A percentile compares a stretch with the other conserved stretches of the same genome.
These are phyloP conservation scores for Xanthoconium separans DNA, from an alignment of 1,284 basidiomycete species.

Conservation along the genomic window DNA sequence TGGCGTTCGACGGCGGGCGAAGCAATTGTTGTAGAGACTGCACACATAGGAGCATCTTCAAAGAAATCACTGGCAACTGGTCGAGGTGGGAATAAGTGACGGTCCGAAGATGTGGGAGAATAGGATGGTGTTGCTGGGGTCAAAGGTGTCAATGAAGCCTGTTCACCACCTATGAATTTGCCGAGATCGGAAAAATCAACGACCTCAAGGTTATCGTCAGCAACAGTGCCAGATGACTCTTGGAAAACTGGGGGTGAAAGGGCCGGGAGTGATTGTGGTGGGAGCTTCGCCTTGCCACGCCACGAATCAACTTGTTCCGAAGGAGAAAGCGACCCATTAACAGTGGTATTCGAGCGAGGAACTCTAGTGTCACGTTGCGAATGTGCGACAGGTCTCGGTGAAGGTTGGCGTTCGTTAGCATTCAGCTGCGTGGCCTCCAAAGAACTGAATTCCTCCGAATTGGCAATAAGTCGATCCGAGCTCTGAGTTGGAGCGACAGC, in stretches of 20 bases:
- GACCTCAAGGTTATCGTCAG: constrained; percentile 65
- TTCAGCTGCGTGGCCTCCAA: constrained; percentile 1
- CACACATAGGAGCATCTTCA: constrained; percentile 41
- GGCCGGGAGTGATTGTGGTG: constrained; percentile 21
- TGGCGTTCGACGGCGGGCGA: constrained; percentile 20
- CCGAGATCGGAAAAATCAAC: constrained; percentile 77
- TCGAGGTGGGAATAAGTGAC: constrained; percentile 33
- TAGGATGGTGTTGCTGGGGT: constrained; percentile 18
- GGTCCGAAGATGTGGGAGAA: constrained; percentile 18
- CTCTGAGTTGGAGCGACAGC: constrained; percentile 5
- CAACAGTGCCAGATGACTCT: constrained; percentile 42
- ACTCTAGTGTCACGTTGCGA: constrained; percentile 27
- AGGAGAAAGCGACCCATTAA: constrained; percentile 27
- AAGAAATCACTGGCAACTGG: constrained; percentile 71
- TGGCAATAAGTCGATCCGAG: constrained; percentile 1
- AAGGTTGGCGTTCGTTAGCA: constrained; percentile 33
- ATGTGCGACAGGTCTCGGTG: constrained; percentile 28
- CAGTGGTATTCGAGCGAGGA: constrained; percentile 23
- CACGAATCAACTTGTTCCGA: constrained; percentile 55
- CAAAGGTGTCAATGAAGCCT: constrained; percentile 9
- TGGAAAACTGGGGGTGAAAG: constrained; percentile 43
- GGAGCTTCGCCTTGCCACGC: constrained; percentile 50
- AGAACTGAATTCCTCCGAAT: constrained; percentile 4
- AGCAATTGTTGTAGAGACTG: constrained; percentile 35
- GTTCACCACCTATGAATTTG: constrained; percentile 53